phyloP scores from a whole-genome alignment of 2,329 filamentous ascomycete genomes.

The Fusarium setosum region DNA sequence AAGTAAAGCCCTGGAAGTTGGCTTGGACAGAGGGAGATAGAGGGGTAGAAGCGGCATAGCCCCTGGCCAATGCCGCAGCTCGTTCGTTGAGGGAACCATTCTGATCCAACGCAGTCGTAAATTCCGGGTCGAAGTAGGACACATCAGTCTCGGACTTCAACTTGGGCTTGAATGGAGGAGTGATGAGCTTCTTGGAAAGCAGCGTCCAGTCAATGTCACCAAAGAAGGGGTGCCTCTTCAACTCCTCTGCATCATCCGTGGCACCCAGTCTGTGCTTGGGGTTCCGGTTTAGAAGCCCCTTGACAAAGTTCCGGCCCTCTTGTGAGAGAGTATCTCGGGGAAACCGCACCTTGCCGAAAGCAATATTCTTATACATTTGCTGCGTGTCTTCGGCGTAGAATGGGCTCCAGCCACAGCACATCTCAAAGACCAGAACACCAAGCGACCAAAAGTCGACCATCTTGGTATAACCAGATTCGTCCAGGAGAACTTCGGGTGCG shows the following conservation, averaged over 20 bases:
- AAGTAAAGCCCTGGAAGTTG: constrained; percentile 98
- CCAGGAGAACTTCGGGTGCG: constrained; percentile 92
- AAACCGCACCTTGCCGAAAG: constrained; percentile 97
- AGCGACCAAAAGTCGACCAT: constrained; percentile 99
- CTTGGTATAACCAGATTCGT: constrained; percentile 98
- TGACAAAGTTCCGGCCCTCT: constrained; percentile 97
- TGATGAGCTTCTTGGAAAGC: constrained; percentile 88
- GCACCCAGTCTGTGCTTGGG: constrained; percentile 95
- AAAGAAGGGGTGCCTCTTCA: constrained; percentile 96
- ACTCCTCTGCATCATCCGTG: constrained; percentile 89
- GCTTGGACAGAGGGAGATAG: constrained; percentile 96
- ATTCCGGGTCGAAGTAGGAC: constrained; percentile 98
- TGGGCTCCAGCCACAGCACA: constrained; percentile 99
- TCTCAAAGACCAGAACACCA: constrained; percentile 97
- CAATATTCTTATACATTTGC: constrained; percentile 99
- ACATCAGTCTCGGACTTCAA: constrained; percentile 96
- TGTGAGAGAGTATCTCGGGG: constrained; percentile 93
- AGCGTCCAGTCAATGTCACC: constrained; percentile 92
- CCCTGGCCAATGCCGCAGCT: constrained; percentile 85
- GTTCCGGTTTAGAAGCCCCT: constrained; percentile 95
- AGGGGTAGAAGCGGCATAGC: constrained; percentile 89
- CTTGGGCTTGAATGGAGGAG: constrained; percentile 97
- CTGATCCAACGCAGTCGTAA: constrained; percentile 91
- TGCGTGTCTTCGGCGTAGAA: constrained; percentile 99
- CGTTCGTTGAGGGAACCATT: constrained; percentile 91